Conservation (phyloP, 306 rosid species). For the Trifolium fragiferum region DNA sequence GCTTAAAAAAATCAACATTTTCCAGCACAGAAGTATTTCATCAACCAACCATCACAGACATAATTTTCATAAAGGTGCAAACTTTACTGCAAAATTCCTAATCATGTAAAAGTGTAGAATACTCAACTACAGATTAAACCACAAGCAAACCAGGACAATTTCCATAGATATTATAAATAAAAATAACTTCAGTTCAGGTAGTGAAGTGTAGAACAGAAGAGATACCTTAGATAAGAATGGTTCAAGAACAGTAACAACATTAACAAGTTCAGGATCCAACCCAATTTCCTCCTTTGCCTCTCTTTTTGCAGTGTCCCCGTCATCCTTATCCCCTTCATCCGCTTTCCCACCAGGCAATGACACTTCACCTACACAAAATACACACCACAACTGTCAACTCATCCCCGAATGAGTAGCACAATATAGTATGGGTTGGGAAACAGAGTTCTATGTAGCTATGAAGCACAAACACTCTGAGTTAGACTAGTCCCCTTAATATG, state of each 20-base stretch:
- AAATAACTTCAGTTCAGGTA: slow-evolving; percentile 2
- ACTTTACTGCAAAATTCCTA: slow-evolving; percentile 9
- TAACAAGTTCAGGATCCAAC: slow-evolving; percentile 79
- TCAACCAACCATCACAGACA: slow-evolving; percentile 28
- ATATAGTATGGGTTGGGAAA: not conserved
- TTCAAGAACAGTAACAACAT: slow-evolving; percentile 82
- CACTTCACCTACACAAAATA: slow-evolving; percentile 72
- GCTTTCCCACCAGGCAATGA: slow-evolving; percentile 96
- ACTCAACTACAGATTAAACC: slow-evolving; percentile 35
- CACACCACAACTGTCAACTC: slow-evolving; percentile 7
- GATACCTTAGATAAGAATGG: slow-evolving; percentile 94
- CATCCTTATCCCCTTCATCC: slow-evolving; percentile 91
- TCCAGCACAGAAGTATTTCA: slow-evolving; percentile 21
- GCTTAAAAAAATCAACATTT: slow-evolving; percentile 26
- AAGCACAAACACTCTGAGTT: not conserved
- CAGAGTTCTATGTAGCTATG: not conserved
- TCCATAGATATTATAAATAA: slow-evolving; percentile 2
- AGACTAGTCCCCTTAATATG: no score
- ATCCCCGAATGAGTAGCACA: not conserved
- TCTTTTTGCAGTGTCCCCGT: slow-evolving; percentile 85
- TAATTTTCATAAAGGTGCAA: slow-evolving; percentile 1
- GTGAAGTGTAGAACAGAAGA: not conserved
- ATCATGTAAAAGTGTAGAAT: not conserved
- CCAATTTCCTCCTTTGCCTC: slow-evolving; percentile 96
- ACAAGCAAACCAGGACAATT: slow-evolving; percentile 22